Percentiles rank a stretch among this genome's conserved stretches.
These are phyloP conservation scores for Leucosporidium creatinivorum DNA, from an alignment of 768 basidiomycete species.

Conservation along the genomic window DNA sequence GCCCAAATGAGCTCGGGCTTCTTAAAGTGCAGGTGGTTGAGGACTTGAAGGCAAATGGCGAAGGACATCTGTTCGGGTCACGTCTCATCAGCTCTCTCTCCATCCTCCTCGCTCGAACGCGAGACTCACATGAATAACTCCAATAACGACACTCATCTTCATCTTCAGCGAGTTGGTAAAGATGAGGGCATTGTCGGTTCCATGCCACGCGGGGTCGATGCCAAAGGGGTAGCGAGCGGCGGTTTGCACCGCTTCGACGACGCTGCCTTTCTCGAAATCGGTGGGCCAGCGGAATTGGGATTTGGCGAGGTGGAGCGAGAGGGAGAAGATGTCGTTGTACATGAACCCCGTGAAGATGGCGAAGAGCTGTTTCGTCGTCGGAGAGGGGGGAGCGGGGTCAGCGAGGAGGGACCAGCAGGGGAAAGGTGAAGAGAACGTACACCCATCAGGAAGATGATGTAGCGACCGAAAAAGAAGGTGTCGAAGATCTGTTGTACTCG, in stretches of 20 bases:
- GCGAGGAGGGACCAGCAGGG: neutral
- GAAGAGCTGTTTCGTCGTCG: slow-evolving; percentile 20
- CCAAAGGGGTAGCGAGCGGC: slow-evolving; percentile 85
- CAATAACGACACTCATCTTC: slow-evolving; percentile 97
- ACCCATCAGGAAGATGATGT: slow-evolving; percentile 99
- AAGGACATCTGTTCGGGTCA: slow-evolving; percentile 77
- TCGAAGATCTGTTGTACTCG: slow-evolving; percentile 56
- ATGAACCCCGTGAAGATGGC: slow-evolving; percentile 77
- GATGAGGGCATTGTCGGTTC: slow-evolving; percentile 77
- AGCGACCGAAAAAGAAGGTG: slow-evolving; percentile 93
- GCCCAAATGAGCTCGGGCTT: slow-evolving; percentile 77
- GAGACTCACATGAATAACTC: slow-evolving; percentile 80
- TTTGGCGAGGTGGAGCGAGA: slow-evolving; percentile 73
- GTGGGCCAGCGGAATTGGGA: slow-evolving; percentile 82
- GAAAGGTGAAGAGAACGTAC: slow-evolving; percentile 44
- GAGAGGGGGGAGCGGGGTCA: neutral
- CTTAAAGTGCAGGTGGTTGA: slow-evolving; percentile 91
- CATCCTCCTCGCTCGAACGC: neutral
- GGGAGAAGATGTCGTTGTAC: slow-evolving; percentile 97
- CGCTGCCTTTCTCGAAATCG: slow-evolving; percentile 45
- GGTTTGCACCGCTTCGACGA: slow-evolving; percentile 48
- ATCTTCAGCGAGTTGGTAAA: slow-evolving; percentile 99
- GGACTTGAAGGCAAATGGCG: slow-evolving; percentile 88
- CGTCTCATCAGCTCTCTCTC: neutral
- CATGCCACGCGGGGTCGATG: slow-evolving; percentile 91